Percentiles rank a stretch among this genome's conserved stretches.
These are phyloP conservation scores for Calocybe cyanea DNA, from an alignment of 768 basidiomycete genomes.

Conservation along the genomic window DNA sequence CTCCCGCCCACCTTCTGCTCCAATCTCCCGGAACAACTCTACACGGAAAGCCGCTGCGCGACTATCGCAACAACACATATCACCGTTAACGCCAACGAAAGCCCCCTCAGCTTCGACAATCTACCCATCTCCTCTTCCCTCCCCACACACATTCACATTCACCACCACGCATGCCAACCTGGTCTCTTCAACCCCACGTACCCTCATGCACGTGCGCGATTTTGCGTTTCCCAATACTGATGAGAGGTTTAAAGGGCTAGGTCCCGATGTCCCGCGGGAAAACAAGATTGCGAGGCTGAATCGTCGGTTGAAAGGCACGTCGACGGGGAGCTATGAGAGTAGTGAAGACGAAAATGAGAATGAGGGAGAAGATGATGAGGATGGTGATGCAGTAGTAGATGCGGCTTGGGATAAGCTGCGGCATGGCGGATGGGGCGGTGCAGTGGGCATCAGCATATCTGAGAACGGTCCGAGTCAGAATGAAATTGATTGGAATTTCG, in stretches of 20 bases:
- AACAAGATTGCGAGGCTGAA: constrained; percentile 34
- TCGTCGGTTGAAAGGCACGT: constrained; percentile 19
- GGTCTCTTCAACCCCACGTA: neutral
- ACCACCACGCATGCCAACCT: neutral
- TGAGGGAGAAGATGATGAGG: constrained; percentile 12
- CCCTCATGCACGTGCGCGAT: constrained; percentile 39
- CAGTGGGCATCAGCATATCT: constrained; percentile 20
- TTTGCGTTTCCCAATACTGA: constrained; percentile 33
- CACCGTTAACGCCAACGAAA: neutral
- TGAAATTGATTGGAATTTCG: constrained; percentile 50
- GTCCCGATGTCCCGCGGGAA: constrained; percentile 34
- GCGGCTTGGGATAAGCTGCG: constrained; percentile 25
- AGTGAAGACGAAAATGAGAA: constrained; percentile 12
- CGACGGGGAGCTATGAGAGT: constrained; percentile 12
- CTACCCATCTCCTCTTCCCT: constrained; percentile 6
- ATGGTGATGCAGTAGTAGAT: constrained; percentile 22
- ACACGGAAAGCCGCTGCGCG: neutral
- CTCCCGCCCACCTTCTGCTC: constrained; percentile 9
- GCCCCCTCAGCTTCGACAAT: no score
- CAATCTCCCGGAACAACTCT: constrained; percentile 15
- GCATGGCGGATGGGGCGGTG: constrained; percentile 26
- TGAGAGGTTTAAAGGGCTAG: constrained; percentile 36
- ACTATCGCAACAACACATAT: no score
- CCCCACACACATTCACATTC: constrained; percentile 11
- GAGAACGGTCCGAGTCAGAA: constrained; percentile 31